Conservation (phyloP, 2,329 filamentous ascomycete genomes). For the Rutstroemia sp. region DNA sequence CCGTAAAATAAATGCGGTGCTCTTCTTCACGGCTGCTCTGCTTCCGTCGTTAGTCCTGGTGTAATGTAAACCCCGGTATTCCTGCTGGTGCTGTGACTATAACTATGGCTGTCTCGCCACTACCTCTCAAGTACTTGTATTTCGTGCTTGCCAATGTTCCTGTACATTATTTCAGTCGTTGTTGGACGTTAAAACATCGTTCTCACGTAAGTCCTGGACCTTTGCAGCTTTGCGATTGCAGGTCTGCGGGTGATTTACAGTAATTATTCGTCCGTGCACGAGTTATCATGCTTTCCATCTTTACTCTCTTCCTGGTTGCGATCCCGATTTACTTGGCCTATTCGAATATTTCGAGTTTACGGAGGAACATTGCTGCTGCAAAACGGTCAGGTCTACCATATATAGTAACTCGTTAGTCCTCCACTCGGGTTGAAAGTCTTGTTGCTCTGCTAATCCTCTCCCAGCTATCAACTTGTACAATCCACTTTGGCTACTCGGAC, state of each 20-base stretch:
- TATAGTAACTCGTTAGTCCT: conserved; percentile 43
- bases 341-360: conserved; percentile 29
- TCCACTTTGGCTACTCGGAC: conserved; percentile 47
- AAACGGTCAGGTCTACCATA: conserved; percentile 46
- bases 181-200: no score
- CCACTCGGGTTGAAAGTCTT: background rate
- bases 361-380: conserved; percentile 41
- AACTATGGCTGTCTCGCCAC: no score
- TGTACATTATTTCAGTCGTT: no score
- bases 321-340: conserved; percentile 19
- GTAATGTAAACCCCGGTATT: no score
- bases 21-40: no score
- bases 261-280: background rate
- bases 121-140: no score
- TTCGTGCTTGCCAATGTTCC: no score
- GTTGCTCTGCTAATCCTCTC: conserved; percentile 6
- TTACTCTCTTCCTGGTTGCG: conserved; percentile 16
- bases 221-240: background rate
- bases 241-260: background rate
- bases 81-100: no score
- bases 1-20: no score
- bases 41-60: no score
- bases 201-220: background rate
- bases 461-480: conserved; percentile 44
- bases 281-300: conserved; percentile 18